Conservation (phyloP, 1,139 yeast species). For the Diutina neorugosa region DNA sequence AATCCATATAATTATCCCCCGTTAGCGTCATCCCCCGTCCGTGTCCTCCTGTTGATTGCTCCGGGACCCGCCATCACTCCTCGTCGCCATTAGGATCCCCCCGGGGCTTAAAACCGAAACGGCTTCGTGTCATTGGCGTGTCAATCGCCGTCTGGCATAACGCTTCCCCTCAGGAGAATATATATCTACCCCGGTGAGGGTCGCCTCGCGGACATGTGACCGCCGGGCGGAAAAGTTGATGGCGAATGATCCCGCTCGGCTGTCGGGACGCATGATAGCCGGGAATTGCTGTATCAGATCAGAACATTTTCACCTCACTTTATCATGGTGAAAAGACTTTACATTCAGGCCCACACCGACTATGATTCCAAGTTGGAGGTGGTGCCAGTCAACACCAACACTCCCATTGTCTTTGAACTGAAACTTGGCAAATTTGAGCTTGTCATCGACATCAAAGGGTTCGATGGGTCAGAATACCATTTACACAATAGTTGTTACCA, state of each 20-base stretch:
- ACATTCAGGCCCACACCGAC: slow-evolving; percentile 22
- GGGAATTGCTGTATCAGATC: not conserved
- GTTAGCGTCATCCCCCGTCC: too few species aligned
- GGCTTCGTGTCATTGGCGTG: not conserved
- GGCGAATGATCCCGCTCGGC: not conserved
- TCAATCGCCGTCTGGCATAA: too few species aligned
- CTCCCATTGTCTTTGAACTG: slow-evolving; percentile 22
- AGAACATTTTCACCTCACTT: not conserved
- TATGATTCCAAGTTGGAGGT: slow-evolving; percentile 15
- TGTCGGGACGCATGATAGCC: not conserved
- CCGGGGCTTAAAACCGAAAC: not conserved
- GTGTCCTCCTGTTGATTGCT: too few species aligned
- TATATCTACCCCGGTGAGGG: not conserved
- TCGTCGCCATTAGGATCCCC: not conserved
- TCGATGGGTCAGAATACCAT: slow-evolving; percentile 34
- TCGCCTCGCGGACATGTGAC: not conserved
- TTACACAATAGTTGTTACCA: slow-evolving; percentile 22
- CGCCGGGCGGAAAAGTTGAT: not conserved
- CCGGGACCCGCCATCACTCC: not conserved
- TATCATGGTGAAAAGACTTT: slow-evolving; percentile 20
- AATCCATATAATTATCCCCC: too few species aligned
- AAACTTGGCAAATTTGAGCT: slow-evolving; percentile 28
- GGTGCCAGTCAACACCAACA: slow-evolving; percentile 35
- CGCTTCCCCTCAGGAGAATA: not conserved
- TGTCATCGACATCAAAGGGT: slow-evolving; percentile 29